Evolutionary conservation across 2,329 filamentous ascomycete genomes (phyloP).

Genomic region (Pseudopithomyces chartarum): DNA sequence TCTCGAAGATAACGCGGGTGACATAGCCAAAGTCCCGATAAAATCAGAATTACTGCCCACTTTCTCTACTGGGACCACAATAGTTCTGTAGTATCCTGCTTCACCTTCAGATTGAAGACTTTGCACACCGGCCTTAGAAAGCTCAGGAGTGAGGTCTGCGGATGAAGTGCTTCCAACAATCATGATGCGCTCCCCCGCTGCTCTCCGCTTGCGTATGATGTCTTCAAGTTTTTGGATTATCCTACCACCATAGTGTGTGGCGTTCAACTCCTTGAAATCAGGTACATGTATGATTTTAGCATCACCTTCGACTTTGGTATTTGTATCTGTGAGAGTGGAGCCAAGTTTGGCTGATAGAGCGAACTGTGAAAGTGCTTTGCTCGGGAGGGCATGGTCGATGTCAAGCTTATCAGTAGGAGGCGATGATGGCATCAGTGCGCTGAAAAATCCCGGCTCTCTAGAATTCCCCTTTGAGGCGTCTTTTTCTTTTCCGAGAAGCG

Average conservation of each 20-base stretch:
- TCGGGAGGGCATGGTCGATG: slow-evolving; percentile 30
- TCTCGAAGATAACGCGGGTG: slow-evolving; percentile 4
- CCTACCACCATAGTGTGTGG: slow-evolving; percentile 69
- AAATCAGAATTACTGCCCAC: neutral
- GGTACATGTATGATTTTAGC: slow-evolving; percentile 76
- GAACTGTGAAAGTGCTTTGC: slow-evolving; percentile 17
- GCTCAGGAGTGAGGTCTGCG: slow-evolving; percentile 52
- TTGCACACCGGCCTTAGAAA: slow-evolving; percentile 51
- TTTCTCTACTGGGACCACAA: slow-evolving; percentile 34
- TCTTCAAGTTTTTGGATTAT: slow-evolving; percentile 73
- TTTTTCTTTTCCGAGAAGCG: neutral
- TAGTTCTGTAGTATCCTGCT: slow-evolving; percentile 39
- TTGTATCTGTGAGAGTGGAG: slow-evolving; percentile 13
- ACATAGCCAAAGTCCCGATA: neutral
- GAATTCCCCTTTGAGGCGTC: neutral
- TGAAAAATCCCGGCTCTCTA: slow-evolving; percentile 35
- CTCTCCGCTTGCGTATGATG: slow-evolving; percentile 73
- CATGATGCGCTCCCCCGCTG: slow-evolving; percentile 72
- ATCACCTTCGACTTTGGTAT: slow-evolving; percentile 34
- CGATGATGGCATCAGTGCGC: slow-evolving; percentile 29
- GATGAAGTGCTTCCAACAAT: slow-evolving; percentile 77
- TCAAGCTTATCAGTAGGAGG: slow-evolving; percentile 26
- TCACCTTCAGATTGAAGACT: slow-evolving; percentile 51
- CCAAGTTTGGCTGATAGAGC: slow-evolving; percentile 24
- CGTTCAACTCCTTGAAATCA: slow-evolving; percentile 79